A percentile compares a stretch with the other conserved stretches of the same genome.
phyloP scores from a whole-genome alignment of 352 stramenopile species.

The Phytophthora brassicae region DNA sequence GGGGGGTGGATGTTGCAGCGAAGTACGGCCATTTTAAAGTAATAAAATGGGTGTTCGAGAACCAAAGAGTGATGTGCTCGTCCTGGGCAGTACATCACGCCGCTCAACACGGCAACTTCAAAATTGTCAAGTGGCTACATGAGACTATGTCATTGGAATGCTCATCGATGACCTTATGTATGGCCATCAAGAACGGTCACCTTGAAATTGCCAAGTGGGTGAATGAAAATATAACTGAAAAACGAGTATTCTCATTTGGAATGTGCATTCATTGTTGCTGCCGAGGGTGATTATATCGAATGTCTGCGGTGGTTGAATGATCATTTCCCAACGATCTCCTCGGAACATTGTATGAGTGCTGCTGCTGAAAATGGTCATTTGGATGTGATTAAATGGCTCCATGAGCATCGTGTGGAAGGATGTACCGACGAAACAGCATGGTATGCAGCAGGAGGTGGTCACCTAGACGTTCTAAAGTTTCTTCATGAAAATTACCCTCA shows the following conservation, averaged over 20 bases:
- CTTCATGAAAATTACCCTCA: not conserved
- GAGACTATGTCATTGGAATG: not conserved
- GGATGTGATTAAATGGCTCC: not conserved
- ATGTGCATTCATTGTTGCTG: not conserved
- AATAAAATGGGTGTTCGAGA: not conserved
- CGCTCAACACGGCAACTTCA: slow-evolving; percentile 11
- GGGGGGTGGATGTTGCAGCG: not conserved
- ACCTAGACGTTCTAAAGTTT: not conserved
- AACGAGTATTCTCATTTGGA: not conserved
- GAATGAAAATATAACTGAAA: not conserved
- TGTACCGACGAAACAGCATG: not conserved
- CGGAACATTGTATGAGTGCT: not conserved
- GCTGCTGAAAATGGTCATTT: not conserved
- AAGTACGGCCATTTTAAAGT: not conserved
- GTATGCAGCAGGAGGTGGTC: not conserved
- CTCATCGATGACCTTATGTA: not conserved
- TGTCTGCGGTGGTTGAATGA: not conserved
- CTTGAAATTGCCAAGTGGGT: not conserved
- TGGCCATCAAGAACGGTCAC: not conserved
- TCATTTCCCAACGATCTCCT: not conserved
- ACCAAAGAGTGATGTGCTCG: not conserved
- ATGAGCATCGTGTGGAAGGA: not conserved
- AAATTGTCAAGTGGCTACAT: slow-evolving; percentile 8
- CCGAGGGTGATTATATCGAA: not conserved
- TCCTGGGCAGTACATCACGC: not conserved